Evolutionary conservation across 805 yeast species (phyloP), one percentile per base, ranked within the genome.

Genomic region (Pichia sporocuriosa): DNA sequence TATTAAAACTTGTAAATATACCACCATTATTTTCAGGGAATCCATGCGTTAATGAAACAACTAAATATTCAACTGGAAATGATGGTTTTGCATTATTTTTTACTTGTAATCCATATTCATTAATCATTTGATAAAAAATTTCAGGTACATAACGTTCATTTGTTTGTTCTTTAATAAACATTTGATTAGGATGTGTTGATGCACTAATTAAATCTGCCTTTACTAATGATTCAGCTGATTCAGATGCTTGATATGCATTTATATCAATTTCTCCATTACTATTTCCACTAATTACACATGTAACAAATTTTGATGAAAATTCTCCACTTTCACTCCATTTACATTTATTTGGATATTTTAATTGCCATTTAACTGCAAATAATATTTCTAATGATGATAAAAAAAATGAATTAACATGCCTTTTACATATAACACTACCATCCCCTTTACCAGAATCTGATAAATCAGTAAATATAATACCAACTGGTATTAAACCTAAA

Each of bases 231-330:
- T 93, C 97, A 0, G 95, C 96, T 44, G 79, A 73, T 25, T 79
- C 78, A 4, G 94, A 81, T 0, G 87, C 96, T 61, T 93, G 99
- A 61, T 89, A 93, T 30, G 94, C 76, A 15, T 84, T 69, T 4
- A 95, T 84, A 55, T 90, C 98, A 55, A 93, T 90, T 47, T 90
- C 95, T 19, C 94, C 93, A 37, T 77, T 64, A 12, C 71, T 57
- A 49, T 95, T 94, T n/a, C 99, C 99, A 1, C 94, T 77, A 3
- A 93, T 72, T 19, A 88, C 90, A 65, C 97, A 89, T 1, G 97
- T 90, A 16, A 89, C 90, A 58, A 87, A 93, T 56, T 87, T 86
- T 8, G 97, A 88, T 13, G 96, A 84, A 58, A 75, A 93, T 22
- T 56, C 52, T 3, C 87, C 85, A 9, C 73, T 61, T 23, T 72